phyloP scores from a whole-genome alignment of 805 yeast species.

The Lipomyces starkeyi region DNA sequence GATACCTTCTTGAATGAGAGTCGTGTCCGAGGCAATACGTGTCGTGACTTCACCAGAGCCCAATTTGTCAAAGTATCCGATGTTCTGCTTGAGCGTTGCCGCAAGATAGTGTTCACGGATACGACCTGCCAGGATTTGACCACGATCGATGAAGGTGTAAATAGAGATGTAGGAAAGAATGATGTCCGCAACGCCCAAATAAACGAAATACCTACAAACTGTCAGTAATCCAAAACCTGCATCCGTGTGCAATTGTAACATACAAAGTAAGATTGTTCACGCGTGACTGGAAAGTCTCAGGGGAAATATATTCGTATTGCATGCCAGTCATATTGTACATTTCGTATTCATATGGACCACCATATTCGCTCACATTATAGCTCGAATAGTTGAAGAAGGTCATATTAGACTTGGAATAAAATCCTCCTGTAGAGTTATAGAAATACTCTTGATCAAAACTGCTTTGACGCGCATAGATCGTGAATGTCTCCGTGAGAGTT shows the following conservation, averaged over 20 bases:
- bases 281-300: slow-evolving; percentile 43
- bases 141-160: slow-evolving; percentile 47
- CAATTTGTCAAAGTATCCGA: slow-evolving; percentile 50
- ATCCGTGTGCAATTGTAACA: slow-evolving; percentile 49
- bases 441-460: slow-evolving; percentile 12
- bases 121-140: slow-evolving; percentile 50
- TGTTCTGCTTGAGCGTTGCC: slow-evolving; percentile 49
- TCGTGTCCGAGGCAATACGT: slow-evolving; percentile 50
- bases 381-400: slow-evolving; percentile 9
- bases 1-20: slow-evolving; percentile 50
- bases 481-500: slow-evolving; percentile 19
- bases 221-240: no score
- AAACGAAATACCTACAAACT: slow-evolving; percentile 4
- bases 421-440: slow-evolving; percentile 23
- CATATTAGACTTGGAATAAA: slow-evolving; percentile 13
- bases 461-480: slow-evolving; percentile 39
- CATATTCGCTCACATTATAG: slow-evolving; percentile 14
- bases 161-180: slow-evolving; percentile 43
- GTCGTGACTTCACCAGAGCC: slow-evolving; percentile 53
- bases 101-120: slow-evolving; percentile 47
- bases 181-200: slow-evolving; percentile 18
- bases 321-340: slow-evolving; percentile 18
- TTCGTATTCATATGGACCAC: slow-evolving; percentile 16
- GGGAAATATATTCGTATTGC: slow-evolving; percentile 18
- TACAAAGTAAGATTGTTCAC: slow-evolving; percentile 48